These are phyloP conservation scores for Moesziomyces antarcticus DNA, from an alignment of 1,284 basidiomycete species.

Conservation along the genomic window DNA sequence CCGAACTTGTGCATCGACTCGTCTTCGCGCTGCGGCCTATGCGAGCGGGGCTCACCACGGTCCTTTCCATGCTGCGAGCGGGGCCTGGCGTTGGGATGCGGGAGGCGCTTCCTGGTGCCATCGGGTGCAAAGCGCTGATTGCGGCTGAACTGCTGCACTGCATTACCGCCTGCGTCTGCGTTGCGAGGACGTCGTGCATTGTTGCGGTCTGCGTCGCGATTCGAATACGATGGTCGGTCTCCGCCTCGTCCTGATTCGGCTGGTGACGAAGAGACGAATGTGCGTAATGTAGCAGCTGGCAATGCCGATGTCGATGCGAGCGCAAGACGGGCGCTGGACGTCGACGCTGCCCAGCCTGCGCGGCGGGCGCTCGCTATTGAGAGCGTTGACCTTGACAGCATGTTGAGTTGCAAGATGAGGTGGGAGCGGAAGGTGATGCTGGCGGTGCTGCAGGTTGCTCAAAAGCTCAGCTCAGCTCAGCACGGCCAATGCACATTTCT, in stretches of 20 bases:
- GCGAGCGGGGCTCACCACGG: slow-evolving; percentile 1
- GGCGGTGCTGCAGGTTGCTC: no score
- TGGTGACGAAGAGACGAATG: slow-evolving; percentile 8
- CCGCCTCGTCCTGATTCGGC: slow-evolving; percentile 14
- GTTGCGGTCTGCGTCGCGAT: slow-evolving; percentile 15
- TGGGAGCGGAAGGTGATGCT: no score
- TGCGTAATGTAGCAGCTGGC: slow-evolving; percentile 3
- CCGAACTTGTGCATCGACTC: slow-evolving; percentile 35
- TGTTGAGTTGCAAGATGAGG: neutral
- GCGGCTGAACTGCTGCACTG: slow-evolving; percentile 32
- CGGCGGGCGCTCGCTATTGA: slow-evolving; percentile 18
- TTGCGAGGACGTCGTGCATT: slow-evolving; percentile 13
- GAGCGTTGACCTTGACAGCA: slow-evolving; percentile 29
- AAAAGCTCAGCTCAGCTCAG: no score
- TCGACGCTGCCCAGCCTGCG: slow-evolving; percentile 5
- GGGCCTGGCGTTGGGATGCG: slow-evolving; percentile 30
- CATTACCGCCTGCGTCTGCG: slow-evolving; percentile 12
- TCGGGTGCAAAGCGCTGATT: slow-evolving; percentile 37
- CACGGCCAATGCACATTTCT: no score
- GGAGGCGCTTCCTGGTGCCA: slow-evolving; percentile 35
- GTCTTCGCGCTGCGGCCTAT: slow-evolving; percentile 4
- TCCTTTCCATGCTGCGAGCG: slow-evolving; percentile 7
- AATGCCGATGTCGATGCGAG: slow-evolving; percentile 3
- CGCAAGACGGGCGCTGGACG: slow-evolving; percentile 1
- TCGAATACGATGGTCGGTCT: neutral